phyloP scores from a whole-genome alignment of 1,284 basidiomycete species.

The Lignosus rhinocerotis region DNA sequence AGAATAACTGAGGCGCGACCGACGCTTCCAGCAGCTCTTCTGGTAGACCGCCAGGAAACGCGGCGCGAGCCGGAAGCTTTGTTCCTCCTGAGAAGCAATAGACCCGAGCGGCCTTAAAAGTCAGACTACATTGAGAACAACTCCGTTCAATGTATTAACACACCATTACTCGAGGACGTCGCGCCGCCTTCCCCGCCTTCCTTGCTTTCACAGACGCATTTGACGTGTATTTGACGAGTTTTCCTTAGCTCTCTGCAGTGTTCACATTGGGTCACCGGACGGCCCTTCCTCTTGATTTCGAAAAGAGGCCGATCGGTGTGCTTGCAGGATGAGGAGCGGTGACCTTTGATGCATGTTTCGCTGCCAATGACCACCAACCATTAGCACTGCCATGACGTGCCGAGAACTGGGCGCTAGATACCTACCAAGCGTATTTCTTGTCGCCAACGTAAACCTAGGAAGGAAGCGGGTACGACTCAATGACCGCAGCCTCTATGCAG shows the following conservation, averaged over 20 bases:
- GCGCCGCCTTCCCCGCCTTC: constrained; percentile 3
- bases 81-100: constrained; percentile 42
- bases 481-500: background rate
- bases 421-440: constrained; percentile 80
- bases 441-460: constrained; percentile 71
- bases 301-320: constrained; percentile 77
- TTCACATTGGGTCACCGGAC: constrained; percentile 77
- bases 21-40: constrained; percentile 59
- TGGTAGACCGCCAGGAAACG: constrained; percentile 71
- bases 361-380: constrained; percentile 36
- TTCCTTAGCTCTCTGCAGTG: constrained; percentile 77
- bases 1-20: constrained; percentile 45
- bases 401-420: constrained; percentile 22
- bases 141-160: constrained; percentile 21
- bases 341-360: constrained; percentile 83
- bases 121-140: constrained; percentile 34
- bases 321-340: constrained; percentile 76
- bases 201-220: constrained; percentile 51
- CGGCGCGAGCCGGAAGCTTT: constrained; percentile 63
- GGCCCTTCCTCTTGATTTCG: constrained; percentile 81
- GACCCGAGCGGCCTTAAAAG: constrained; percentile 43
- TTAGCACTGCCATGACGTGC: constrained; percentile 4
- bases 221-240: constrained; percentile 72
- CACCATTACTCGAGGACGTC: constrained; percentile 53
- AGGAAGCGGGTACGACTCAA: background rate